phyloP scores from a whole-genome alignment of 2,329 filamentous ascomycete species.

The Escovopsis sp. region DNA sequence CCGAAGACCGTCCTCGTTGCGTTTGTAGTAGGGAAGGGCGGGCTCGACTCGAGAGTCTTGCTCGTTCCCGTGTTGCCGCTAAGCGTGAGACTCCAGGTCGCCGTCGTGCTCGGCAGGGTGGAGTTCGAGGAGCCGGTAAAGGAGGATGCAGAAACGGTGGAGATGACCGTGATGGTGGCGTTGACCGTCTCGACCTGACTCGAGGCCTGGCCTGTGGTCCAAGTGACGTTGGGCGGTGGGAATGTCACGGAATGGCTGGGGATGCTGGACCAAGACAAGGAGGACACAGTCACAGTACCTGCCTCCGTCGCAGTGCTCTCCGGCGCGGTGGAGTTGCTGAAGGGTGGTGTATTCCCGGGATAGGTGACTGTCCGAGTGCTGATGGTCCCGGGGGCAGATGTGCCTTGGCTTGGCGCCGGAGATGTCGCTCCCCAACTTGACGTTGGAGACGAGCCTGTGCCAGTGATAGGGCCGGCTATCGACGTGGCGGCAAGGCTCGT shows the following conservation, averaged over 20 bases:
- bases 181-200: neutral
- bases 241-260: conserved; percentile 1
- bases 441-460: too few species aligned
- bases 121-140: neutral
- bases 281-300: conserved; percentile 2
- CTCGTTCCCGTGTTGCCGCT: neutral
- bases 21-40: conserved; percentile 3
- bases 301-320: conserved; percentile 2
- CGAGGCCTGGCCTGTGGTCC: neutral
- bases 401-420: conserved; percentile 2
- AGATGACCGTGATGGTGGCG: neutral
- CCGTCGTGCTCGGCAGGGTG: conserved; percentile 1
- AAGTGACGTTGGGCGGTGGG: neutral
- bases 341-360: conserved; percentile 6
- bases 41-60: neutral
- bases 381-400: neutral
- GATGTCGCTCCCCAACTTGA: neutral
- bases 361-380: conserved; percentile 1
- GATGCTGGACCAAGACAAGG: conserved; percentile 2
- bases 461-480: conserved; percentile 1
- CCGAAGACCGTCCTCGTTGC: conserved; percentile 2
- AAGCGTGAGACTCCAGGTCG: neutral
- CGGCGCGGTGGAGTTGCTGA: conserved; percentile 7
- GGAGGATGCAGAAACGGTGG: too few species aligned
- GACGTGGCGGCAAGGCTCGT: conserved; percentile 1